Evolutionary conservation across 169 alveolate species (phyloP).

Genomic region (Cryptosporidium bovis): DNA sequence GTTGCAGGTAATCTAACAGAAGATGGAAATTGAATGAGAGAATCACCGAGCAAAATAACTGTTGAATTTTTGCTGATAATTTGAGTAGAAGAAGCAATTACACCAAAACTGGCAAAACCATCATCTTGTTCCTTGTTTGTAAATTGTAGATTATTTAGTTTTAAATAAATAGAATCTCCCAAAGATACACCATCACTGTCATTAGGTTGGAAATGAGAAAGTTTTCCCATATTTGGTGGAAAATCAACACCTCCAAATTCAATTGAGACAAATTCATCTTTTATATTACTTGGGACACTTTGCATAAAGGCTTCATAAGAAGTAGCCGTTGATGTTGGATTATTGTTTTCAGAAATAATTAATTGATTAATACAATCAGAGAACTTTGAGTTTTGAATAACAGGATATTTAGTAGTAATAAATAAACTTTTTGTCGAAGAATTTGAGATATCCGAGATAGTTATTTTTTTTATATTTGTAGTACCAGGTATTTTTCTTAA

Average conservation of each 20-base stretch:
- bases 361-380: slow-evolving; percentile 50
- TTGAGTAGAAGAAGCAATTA: slow-evolving; percentile 62
- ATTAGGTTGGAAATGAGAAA: slow-evolving; percentile 25
- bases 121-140: slow-evolving; percentile 59
- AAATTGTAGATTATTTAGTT: slow-evolving; percentile 24
- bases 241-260: slow-evolving; percentile 72
- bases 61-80: slow-evolving; percentile 39
- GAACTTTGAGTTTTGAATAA: slow-evolving; percentile 42
- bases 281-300: slow-evolving; percentile 11
- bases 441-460: slow-evolving; percentile 11
- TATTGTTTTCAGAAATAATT: slow-evolving; percentile 38
- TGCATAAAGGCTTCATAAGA: slow-evolving; percentile 46
- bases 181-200: slow-evolving; percentile 39
- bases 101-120: slow-evolving; percentile 58
- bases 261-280: slow-evolving; percentile 13
- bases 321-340: background rate
- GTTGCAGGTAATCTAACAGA: slow-evolving; percentile 67
- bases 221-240: slow-evolving; percentile 63
- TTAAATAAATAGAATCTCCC: slow-evolving; percentile 60
- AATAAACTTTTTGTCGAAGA: background rate
- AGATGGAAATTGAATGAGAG: slow-evolving; percentile 45
- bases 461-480: slow-evolving; percentile 24
- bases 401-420: slow-evolving; percentile 38
- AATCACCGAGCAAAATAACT: slow-evolving; percentile 52
- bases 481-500: slow-evolving; percentile 30